Evolutionary conservation across 257 asterid genomes (phyloP).

Genomic region (Fraxinus anomala): DNA sequence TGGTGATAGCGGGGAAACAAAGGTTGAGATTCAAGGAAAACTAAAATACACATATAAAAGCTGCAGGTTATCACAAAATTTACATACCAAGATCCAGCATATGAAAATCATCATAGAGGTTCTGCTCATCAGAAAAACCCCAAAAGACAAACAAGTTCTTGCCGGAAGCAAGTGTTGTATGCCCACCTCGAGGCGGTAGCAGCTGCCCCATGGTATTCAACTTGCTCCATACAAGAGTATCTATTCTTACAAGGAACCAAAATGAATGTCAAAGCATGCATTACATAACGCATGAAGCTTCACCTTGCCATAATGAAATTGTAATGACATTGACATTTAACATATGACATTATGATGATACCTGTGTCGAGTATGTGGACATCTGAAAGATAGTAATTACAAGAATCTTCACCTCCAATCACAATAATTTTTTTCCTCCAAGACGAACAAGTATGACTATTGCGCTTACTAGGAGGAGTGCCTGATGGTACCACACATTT

Average conservation of each 20-base stretch:
- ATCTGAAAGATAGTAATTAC: constrained; percentile 77
- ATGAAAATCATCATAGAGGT: constrained; percentile 77
- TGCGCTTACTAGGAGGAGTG: constrained; percentile 93
- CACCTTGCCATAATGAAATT: constrained; percentile 17
- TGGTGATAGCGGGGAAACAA: background rate
- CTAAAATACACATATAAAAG: background rate
- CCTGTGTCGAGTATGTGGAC: constrained; percentile 97
- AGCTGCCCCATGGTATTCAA: constrained; percentile 82
- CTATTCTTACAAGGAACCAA: constrained; percentile 46
- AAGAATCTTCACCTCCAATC: constrained; percentile 93
- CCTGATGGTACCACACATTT: constrained; percentile 80
- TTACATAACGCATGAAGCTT: constrained; percentile 15
- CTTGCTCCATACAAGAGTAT: constrained; percentile 89
- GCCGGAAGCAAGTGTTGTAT: constrained; percentile 77
- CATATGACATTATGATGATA: constrained; percentile 28
- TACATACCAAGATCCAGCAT: constrained; percentile 87
- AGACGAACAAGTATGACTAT: constrained; percentile 89
- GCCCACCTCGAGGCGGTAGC: constrained; percentile 96
- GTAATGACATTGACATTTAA: constrained; percentile 14
- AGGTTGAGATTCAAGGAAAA: background rate
- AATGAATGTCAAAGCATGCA: constrained; percentile 30
- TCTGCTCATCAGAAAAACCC: constrained; percentile 89
- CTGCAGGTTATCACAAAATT: background rate
- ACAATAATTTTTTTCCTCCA: constrained; percentile 88
- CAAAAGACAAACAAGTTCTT: constrained; percentile 84